Base-by-base conservation (phyloP, 306 rosid genomes). In the Cucumis melo region DNA sequence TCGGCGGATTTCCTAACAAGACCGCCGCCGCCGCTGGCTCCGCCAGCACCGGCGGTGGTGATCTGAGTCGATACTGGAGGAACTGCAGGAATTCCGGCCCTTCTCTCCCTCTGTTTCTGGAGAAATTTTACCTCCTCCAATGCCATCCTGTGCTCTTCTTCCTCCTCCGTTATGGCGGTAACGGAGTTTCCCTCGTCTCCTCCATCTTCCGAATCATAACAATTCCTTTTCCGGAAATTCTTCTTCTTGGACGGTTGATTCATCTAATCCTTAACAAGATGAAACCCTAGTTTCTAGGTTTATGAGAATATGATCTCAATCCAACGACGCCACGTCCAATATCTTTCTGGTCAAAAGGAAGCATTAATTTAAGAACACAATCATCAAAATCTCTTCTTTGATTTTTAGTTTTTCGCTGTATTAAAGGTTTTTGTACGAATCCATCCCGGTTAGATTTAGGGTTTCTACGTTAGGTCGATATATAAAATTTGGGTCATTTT, bases 71-170 rank as follows among this genome's bases (percentile, higher is more conserved):
- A 46, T 12, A 38, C 42, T 38, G 68, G 70, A 50, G 81, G 85
- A 81, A 89, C 65, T 20, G 97, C 96, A 7, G 92, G 86, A 53
- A 94, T 86, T 59, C 99, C 99, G 8, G 81, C 92, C 86, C 88
- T 91, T 82, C 92, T 89, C 81, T 90, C 93, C 86, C 99, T 79
- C 86, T 90, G 99, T 82, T 89, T 94, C 84, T 94, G 99, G 12
- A 94, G 85, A 63, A 94, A 91, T 80, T 86, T 94, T 36, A 94
- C 90, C 86, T 94, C 99, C 80, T 94, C 97, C 91, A 94, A 85
- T 9, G 89, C 87, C 91, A 92, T 86, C 65, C 99, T 87, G 81
- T 70, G 80, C 53, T 65, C 66, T 61, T 63, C 80, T 77, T 77
- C 73, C 9, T 65, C 80, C 27, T 34, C 55, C 14, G 65, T 20